Evolutionary conservation across 805 yeast genomes (phyloP), one percentile per base, ranked within the genome.

Genomic region (Nakazawaea peltata): DNA sequence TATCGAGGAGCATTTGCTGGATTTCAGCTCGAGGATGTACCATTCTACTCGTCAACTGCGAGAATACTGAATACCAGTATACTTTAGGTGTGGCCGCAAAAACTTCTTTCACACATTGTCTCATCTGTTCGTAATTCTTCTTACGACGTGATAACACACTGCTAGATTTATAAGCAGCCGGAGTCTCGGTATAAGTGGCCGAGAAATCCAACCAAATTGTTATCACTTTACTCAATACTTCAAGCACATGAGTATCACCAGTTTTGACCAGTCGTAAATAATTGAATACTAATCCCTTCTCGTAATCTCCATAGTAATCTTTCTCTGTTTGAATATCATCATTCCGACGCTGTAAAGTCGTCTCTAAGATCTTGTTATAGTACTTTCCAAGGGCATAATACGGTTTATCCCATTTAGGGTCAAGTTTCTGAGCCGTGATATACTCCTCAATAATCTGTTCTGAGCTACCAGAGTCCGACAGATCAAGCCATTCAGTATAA

Each of bases 121-220:
- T 59, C 15, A 78, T 75, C 26, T 61, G 61, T 3, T 63, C 57
- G 19, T 75, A 54, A 26, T 63, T 57, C 37, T 53, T 61, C 21
- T 50, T 47, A 41, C 68, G 55, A 19, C 53, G 48, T 4, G 48
- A 35, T 7, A 40, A 26, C n/a, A 54, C 48, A 3, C 43, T 46
- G 5, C 4, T 7, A 25, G 33, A 35, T 34, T 42, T 32, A 5
- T 50, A 36, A 12, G 44, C 50, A 21, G 42, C 39, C 3, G 49
- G 33, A 5, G 30, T 26, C 19, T 32, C 41, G 29, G 59, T 61
- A 34, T 54, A 56, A 30, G 49, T 53, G 24, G 63, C 66, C 1
- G 69, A 75, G 53, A 80, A 82, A 46, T 88, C 95, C 17, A 92
- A 61, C 98, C 98, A 92, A 7, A 84, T 69, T 0, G 95, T 86